Base-by-base conservation (phyloP, 257 asterid species). In the Avicennia marina region DNA sequence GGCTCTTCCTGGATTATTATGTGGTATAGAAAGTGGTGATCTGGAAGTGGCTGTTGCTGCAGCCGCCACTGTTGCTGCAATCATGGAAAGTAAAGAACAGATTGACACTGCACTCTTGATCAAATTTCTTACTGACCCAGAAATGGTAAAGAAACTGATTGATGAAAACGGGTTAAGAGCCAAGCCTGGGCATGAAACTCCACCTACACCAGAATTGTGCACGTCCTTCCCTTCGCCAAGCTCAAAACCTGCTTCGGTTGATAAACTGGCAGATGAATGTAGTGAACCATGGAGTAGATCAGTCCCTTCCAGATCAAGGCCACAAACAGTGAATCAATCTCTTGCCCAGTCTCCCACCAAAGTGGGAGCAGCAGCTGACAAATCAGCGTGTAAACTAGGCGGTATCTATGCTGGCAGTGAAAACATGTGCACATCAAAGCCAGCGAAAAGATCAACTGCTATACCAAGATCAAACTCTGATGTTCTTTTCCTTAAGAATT, bases 31-130 rank as follows among this genome's bases (percentile, higher is more conserved):
- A 25, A 42, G 58, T 24, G 43, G 53, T 57, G 56, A 68, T 53
- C 31, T 64, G 45, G 62, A 62, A 44, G 66, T 58, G 38, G 81
- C 72, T 43, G 78, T 58, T 9, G 75, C 72, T 25, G 77, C 74
- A n/a, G 81, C 63, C 42, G 58, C 62, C 21, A 63, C 79, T 24
- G 78, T 62, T 33, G 70, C 70, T 55, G 81, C 79, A 40, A 54
- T 66, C 15, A 47, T 65, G 53, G 58, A 65, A 40, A 59, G 43
- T 44, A 64, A 51, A 48, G 74, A 60, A 57, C 64, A 57, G 49
- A 70, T 79, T 7, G 87, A 77, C 69, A 32, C 60, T 4, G 36
- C 53, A 15, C 57, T 74, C 38, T 42, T 79, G 77, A 42, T 77
- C 51, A 54, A 68, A 52, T 32, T 69, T 39, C 79, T 82, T 2